Evolutionary conservation across 345 rosid genomes (phyloP), one percentile per base, ranked within the genome.

Genomic region (Linum usitatissimum): DNA sequence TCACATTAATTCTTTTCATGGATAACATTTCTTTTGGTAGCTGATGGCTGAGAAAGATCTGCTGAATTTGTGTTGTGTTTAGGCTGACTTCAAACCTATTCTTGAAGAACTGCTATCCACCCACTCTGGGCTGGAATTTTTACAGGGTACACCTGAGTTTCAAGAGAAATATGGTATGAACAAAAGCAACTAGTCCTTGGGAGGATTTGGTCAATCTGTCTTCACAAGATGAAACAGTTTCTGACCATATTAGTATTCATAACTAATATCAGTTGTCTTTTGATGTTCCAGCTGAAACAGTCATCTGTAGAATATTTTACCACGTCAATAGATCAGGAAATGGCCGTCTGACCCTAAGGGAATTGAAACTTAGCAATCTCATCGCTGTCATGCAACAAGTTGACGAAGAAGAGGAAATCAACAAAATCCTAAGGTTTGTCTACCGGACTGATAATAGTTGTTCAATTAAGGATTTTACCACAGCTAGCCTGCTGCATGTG

Each of bases 331-430:
- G 96, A 80, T 65, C 87, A 30, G 92, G 90, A 63, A 84, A 84
- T 86, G 97, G 99, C 42, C 90, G 74, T 71, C 82, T 90, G 61
- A 81, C 90, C 60, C 79, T 93, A 64, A 84, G 86, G 81, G 99
- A 93, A 82, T 82, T 93, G 66, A 93, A 86, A 74, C 92, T 88
- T 60, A 97, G 99, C 70, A 87, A 90, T 72, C 69, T 93, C 71
- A 71, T 90, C 60, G 91, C 80, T 66, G 97, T 96, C 57, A 81
- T 90, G 90, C 97, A 77, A 65, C 87, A 90, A 77, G 97, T 90
- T 9, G 97, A 87, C 68, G 97, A 93, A 76, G 99, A 90, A 84
- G 99, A 93, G 67, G 99, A 93, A 75, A 93, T 93, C 66, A 90
- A 90, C 81, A 93, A 93, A 80, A 94, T 90, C 49, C 73, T 93